Conservation (phyloP, 2,329 filamentous ascomycete genomes). For the Colletotrichum limetticola region DNA sequence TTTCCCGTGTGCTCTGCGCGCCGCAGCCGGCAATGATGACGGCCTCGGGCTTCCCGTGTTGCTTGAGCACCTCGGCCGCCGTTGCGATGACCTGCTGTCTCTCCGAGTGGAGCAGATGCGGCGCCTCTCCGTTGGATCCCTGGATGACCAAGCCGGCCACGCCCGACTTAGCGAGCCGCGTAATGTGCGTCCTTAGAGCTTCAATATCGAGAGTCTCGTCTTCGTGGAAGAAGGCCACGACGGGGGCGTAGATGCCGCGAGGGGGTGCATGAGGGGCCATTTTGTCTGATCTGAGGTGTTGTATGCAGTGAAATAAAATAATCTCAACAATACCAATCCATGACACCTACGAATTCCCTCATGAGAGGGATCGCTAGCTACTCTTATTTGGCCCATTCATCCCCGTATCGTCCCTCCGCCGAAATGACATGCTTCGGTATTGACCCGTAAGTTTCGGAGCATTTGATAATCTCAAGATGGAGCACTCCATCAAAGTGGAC, state of each 20-base stretch:
- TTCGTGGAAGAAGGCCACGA: slow-evolving; percentile 51
- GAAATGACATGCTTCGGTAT: neutral
- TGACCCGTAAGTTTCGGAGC: slow-evolving; percentile 14
- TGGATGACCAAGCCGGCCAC: slow-evolving; percentile 58
- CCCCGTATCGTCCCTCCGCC: neutral
- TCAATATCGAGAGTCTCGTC: slow-evolving; percentile 53
- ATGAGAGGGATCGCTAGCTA: neutral
- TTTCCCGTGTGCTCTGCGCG: slow-evolving; percentile 72
- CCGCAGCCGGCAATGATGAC: slow-evolving; percentile 72
- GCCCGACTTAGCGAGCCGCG: slow-evolving; percentile 53
- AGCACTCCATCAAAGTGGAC: slow-evolving; percentile 7
- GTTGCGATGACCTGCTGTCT: slow-evolving; percentile 63
- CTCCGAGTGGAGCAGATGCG: slow-evolving; percentile 65
- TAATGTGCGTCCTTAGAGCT: slow-evolving; percentile 51
- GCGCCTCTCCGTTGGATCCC: slow-evolving; percentile 59
- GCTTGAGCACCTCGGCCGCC: slow-evolving; percentile 60
- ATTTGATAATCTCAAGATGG: slow-evolving; percentile 8
- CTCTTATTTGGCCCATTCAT: slow-evolving; percentile 14
- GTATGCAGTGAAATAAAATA: neutral
- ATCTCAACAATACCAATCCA: neutral
- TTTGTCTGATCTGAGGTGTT: neutral
- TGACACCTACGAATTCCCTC: neutral
- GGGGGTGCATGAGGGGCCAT: slow-evolving; percentile 18
- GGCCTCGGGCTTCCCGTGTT: slow-evolving; percentile 57
- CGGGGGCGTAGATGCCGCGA: slow-evolving; percentile 56